Evolutionary conservation across 169 alveolate genomes (phyloP).

Genomic region (Plasmodium berghei): DNA sequence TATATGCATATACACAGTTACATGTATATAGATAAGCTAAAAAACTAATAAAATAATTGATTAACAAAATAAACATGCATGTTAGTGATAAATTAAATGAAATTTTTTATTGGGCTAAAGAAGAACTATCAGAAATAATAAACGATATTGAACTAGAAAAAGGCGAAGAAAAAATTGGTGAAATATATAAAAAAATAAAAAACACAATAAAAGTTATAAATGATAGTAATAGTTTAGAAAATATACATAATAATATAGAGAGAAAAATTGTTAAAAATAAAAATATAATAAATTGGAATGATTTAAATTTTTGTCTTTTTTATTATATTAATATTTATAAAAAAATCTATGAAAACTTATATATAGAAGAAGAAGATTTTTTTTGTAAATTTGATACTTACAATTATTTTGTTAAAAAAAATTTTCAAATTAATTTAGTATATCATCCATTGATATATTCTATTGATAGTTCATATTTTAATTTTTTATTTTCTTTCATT

Average conservation of each 20-base stretch:
- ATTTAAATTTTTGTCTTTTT: conserved; percentile 43
- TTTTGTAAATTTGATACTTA: conserved; percentile 33
- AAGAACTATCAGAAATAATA: conserved; percentile 31
- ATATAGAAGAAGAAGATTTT: conserved; percentile 62
- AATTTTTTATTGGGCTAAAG: conserved; percentile 47
- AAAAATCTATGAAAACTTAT: conserved; percentile 25
- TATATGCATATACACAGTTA: no score
- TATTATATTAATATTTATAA: conserved; percentile 34
- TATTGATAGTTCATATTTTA: conserved; percentile 45
- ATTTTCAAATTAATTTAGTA: conserved; percentile 7
- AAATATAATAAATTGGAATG: conserved; percentile 18
- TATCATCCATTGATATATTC: conserved; percentile 49
- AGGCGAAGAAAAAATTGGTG: conserved; percentile 25
- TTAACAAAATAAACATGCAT: conserved; percentile 1
- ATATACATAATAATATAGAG: not conserved
- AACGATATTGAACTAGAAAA: conserved; percentile 37
- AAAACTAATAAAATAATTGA: no score
- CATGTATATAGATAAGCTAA: no score
- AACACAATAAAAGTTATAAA: conserved; percentile 12
- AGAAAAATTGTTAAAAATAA: conserved; percentile 10
- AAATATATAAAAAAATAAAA: conserved; percentile 21
- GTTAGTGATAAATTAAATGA: conserved; percentile 41
- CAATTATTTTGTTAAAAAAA: conserved; percentile 25
- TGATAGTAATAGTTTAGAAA: not conserved
- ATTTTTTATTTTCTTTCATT: conserved; percentile 37